Evolutionary conservation across 2,329 filamentous ascomycete species (phyloP).

Genomic region (Aureobasidium namibiae): DNA sequence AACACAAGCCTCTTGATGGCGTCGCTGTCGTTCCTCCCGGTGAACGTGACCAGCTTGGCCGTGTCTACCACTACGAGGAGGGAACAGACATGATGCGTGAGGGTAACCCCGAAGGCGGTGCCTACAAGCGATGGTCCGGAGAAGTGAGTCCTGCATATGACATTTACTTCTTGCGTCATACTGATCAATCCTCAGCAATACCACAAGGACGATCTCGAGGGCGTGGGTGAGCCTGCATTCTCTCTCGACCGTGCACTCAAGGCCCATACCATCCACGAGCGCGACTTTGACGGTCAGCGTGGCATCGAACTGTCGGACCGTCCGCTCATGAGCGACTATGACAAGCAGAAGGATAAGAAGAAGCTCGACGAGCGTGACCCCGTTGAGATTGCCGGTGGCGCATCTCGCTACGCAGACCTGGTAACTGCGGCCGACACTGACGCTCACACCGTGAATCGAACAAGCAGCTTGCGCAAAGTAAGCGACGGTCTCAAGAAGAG

Average conservation of each 20-base stretch:
- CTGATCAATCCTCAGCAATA: slow-evolving; percentile 42
- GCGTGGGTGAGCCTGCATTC: slow-evolving; percentile 71
- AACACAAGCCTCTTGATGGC: slow-evolving; percentile 73
- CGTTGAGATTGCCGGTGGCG: slow-evolving; percentile 26
- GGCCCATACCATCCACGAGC: slow-evolving; percentile 41
- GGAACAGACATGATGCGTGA: slow-evolving; percentile 82
- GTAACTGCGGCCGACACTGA: slow-evolving; percentile 22
- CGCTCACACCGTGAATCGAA: slow-evolving; percentile 21
- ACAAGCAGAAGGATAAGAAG: slow-evolving; percentile 21
- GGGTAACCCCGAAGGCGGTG: slow-evolving; percentile 56
- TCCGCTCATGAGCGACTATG: slow-evolving; percentile 30
- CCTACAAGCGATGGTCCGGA: slow-evolving; percentile 68
- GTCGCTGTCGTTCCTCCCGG: slow-evolving; percentile 71
- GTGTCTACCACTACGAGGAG: slow-evolving; percentile 70
- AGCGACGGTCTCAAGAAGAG: slow-evolving; percentile 38
- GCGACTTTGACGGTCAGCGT: slow-evolving; percentile 21
- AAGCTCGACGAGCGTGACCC: slow-evolving; percentile 24
- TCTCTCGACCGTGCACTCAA: slow-evolving; percentile 61
- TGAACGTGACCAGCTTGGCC: slow-evolving; percentile 57
- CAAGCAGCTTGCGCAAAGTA: slow-evolving; percentile 27
- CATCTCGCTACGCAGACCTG: slow-evolving; percentile 25
- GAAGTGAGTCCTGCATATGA: slow-evolving; percentile 51
- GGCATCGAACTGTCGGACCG: slow-evolving; percentile 39
- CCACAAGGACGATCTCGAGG: slow-evolving; percentile 68
- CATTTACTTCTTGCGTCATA: not conserved